A percentile compares a stretch with the other conserved stretches of the same genome.
Conservation (phyloP, 768 basidiomycete species). For the Plicaturopsis crispa region DNA sequence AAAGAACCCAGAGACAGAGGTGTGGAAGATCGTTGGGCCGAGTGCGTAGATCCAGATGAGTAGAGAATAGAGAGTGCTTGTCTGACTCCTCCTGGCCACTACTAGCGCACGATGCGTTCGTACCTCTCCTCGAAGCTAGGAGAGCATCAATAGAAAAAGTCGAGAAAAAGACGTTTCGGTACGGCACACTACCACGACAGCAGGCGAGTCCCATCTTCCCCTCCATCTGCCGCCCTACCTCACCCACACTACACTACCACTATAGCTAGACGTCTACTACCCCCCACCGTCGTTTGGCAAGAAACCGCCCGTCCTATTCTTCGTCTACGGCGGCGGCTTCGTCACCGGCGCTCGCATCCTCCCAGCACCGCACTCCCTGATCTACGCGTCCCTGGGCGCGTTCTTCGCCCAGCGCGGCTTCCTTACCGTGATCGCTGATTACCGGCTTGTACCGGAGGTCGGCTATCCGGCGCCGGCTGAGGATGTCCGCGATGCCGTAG, state of each 20-base stretch:
- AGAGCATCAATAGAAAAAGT: conserved; percentile 37
- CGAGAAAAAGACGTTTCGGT: conserved; percentile 49
- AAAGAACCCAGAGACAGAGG: conserved; percentile 19
- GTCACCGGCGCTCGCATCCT: conserved; percentile 39
- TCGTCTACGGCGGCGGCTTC: conserved; percentile 64
- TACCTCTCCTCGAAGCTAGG: conserved; percentile 41
- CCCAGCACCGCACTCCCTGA: conserved; percentile 40
- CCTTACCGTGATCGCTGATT: conserved; percentile 61
- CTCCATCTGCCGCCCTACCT: too few relatives aligned
- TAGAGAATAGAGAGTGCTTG: too few relatives aligned
- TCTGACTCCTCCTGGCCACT: too few relatives aligned
- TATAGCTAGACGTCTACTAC: conserved; percentile 63
- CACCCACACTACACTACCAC: too few relatives aligned
- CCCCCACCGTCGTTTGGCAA: too few relatives aligned
- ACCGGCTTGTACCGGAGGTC: conserved; percentile 52
- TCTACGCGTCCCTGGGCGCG: conserved; percentile 47
- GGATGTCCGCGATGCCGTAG: conserved; percentile 53
- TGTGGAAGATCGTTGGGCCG: conserved; percentile 22
- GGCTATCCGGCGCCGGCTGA: conserved; percentile 47
- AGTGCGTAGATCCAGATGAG: conserved; percentile 29
- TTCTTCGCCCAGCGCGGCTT: conserved; percentile 57
- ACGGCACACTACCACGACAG: conserved; percentile 44
- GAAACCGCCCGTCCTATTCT: conserved; percentile 48
- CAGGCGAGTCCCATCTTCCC: conserved; percentile 34
- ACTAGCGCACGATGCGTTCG: conserved; percentile 43